Percentiles rank a stretch among this genome's conserved stretches.
Evolutionary conservation across 768 basidiomycete species (phyloP).

Genomic region (Tubosaeta brunneosetosa): DNA sequence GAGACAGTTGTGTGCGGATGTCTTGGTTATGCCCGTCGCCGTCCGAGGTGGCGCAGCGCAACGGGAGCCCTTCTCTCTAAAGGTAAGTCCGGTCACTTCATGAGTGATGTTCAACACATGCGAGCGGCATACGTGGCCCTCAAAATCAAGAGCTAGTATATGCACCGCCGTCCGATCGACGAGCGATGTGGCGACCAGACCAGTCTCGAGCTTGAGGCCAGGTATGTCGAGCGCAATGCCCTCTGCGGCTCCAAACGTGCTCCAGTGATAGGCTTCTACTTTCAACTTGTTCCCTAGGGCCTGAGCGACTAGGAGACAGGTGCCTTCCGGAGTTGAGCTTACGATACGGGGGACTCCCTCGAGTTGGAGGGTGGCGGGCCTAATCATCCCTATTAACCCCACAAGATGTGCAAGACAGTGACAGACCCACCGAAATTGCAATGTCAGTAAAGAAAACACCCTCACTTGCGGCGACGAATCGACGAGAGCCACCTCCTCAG

Average conservation of each 20-base stretch:
- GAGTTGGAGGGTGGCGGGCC: too few species aligned
- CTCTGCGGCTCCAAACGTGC: constrained; percentile 46
- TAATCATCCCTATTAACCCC: too few species aligned
- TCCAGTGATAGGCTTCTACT: constrained; percentile 45
- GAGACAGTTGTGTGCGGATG: constrained; percentile 43
- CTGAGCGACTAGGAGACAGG: too few species aligned
- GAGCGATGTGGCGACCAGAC: constrained; percentile 42
- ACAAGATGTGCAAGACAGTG: background rate
- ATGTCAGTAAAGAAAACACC: constrained; percentile 51
- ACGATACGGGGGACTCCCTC: too few species aligned
- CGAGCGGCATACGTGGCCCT: constrained; percentile 34
- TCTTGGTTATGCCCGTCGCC: background rate
- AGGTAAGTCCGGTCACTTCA: constrained; percentile 51
- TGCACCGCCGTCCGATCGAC: constrained; percentile 39
- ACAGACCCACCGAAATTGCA: constrained; percentile 44
- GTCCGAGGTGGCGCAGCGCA: background rate
- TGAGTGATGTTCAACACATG: constrained; percentile 49
- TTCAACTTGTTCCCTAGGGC: too few species aligned
- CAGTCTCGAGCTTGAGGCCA: constrained; percentile 14
- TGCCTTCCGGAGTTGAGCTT: too few species aligned
- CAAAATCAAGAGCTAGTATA: constrained; percentile 37
- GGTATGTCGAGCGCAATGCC: constrained; percentile 39
- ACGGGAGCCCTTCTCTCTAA: constrained; percentile 39
- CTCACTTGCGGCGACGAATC: constrained; percentile 41
- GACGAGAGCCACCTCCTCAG: constrained; percentile 49